A percentile compares a stretch with the other conserved stretches of the same genome.
Evolutionary conservation across 495 filamentous ascomycete species (phyloP).

Genomic region (Rhypophila decipiens): DNA sequence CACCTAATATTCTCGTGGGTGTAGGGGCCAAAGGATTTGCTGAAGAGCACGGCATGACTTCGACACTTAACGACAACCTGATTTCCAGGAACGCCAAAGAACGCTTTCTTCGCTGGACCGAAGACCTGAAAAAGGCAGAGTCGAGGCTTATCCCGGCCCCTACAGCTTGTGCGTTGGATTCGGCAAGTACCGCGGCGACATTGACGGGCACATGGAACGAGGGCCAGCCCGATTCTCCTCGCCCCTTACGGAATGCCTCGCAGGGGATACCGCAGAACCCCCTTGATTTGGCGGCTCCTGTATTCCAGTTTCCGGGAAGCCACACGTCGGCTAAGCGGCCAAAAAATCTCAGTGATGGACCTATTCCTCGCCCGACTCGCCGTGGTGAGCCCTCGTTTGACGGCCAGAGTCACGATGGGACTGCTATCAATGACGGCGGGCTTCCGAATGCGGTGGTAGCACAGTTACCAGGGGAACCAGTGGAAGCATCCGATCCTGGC

Average conservation of each 20-base stretch:
- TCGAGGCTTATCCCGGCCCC: constrained; percentile 10
- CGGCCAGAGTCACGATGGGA: constrained; percentile 17
- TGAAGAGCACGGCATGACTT: constrained; percentile 61
- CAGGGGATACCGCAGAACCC: constrained; percentile 5
- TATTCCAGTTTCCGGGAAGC: constrained; percentile 14
- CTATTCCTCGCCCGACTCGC: constrained; percentile 1
- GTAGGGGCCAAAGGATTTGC: constrained; percentile 81
- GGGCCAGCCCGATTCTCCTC: constrained; percentile 49
- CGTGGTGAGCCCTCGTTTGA: background rate
- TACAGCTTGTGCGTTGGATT: too few species aligned
- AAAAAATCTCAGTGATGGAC: constrained; percentile 12
- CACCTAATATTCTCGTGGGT: constrained; percentile 85
- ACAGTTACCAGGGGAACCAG: too few species aligned
- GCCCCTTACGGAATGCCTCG: background rate
- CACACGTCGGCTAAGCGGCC: constrained; percentile 7
- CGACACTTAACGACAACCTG: constrained; percentile 64
- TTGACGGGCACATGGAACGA: constrained; percentile 56
- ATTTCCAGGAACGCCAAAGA: constrained; percentile 67
- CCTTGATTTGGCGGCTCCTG: constrained; percentile 5
- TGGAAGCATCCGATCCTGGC: too few species aligned
- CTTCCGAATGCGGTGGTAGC: constrained; percentile 3
- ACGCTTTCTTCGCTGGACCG: constrained; percentile 68
- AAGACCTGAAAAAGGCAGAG: constrained; percentile 60
- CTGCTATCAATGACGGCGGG: constrained; percentile 6
- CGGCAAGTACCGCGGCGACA: constrained; percentile 10